Conservation (phyloP, 1,139 yeast species). For the Geotrichum restrictum region DNA sequence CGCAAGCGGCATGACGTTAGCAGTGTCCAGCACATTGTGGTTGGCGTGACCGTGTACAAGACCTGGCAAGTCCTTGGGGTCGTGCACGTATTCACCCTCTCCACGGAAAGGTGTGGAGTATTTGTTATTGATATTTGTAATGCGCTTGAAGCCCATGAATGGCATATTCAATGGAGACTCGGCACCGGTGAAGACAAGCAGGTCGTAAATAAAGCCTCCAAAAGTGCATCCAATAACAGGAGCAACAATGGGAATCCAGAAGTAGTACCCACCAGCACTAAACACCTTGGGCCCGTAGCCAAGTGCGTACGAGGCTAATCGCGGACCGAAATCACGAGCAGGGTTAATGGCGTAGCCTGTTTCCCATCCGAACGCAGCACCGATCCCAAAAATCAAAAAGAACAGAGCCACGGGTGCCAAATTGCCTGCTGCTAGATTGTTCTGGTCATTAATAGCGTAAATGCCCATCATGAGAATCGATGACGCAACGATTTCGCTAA, state of each 20-base stretch:
- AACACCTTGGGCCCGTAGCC: constrained; percentile 47
- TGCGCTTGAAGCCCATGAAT: constrained; percentile 26
- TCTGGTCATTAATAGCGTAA: constrained; percentile 49
- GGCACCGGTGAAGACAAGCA: constrained; percentile 47
- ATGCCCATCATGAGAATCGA: constrained; percentile 45
- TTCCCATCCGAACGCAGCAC: constrained; percentile 47
- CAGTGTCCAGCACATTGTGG: constrained; percentile 15
- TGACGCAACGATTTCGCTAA: constrained; percentile 46
- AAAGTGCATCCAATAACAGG: constrained; percentile 46
- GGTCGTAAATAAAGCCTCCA: constrained; percentile 48
- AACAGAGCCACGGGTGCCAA: constrained; percentile 46
- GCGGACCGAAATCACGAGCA: constrained; percentile 53
- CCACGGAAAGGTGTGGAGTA: background rate
- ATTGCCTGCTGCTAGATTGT: constrained; percentile 45
- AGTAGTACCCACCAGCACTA: constrained; percentile 43
- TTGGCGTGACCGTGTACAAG: constrained; percentile 20
- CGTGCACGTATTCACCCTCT: constrained; percentile 4
- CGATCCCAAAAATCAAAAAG: constrained; percentile 44
- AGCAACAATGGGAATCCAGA: constrained; percentile 50
- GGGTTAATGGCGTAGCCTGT: constrained; percentile 52
- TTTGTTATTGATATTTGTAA: background rate
- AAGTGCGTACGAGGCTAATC: constrained; percentile 45
- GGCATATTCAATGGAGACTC: constrained; percentile 50
- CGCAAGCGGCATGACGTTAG: constrained; percentile 16
- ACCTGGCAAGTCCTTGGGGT: constrained; percentile 19